Evolutionary conservation across 805 yeast species (phyloP), one percentile per base, ranked within the genome.

Genomic region (Teunomyces gatunensis): DNA sequence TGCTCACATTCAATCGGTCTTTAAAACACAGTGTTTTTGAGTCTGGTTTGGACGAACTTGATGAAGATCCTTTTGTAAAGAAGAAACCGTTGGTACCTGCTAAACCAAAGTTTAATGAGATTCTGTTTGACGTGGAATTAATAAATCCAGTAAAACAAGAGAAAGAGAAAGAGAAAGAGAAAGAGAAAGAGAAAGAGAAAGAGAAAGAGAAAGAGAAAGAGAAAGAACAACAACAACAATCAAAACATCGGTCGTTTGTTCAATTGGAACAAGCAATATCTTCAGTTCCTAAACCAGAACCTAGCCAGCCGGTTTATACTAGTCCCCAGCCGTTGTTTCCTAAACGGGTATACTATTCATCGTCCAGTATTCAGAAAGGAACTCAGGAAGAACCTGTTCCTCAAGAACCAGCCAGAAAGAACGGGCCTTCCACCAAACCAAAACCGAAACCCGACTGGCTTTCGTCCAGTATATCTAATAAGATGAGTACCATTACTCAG

Each of bases 1-100:
- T 47, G 54, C 39, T 55, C n/a, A 50, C 48, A 17, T 61, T 61
- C 41, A 59, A 59, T 43, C 48, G 60, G 33, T 46, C 40, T 25
- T 21, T 21, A 12, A 9, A 11, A n/a, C 27, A 20, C 29, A 28
- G 32, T 18, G 6, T 2, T 7, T 27, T 40, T 7, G 33, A 40
- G 11, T 6, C 27, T 5, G 43, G 18, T 13, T 40, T 40, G 43
- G 43, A 40, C 6, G 13, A 12, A 5, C 18, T 20, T 3, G 20
- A 30, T 5, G 41, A 33, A 10, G 21, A 25, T 10, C 46, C 51
- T 9, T 39, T 55, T 40, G 60, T 53, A 36, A 15, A 44, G 42
- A 42, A 53, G 32, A 41, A 47, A 41, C 40, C 40, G 5, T n/a
- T 23, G 2, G n/a, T 37, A 12, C 40, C 40, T 5, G 28, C 40